Conservation (phyloP, 495 filamentous ascomycete genomes). For the Cenococcum geophilum region DNA sequence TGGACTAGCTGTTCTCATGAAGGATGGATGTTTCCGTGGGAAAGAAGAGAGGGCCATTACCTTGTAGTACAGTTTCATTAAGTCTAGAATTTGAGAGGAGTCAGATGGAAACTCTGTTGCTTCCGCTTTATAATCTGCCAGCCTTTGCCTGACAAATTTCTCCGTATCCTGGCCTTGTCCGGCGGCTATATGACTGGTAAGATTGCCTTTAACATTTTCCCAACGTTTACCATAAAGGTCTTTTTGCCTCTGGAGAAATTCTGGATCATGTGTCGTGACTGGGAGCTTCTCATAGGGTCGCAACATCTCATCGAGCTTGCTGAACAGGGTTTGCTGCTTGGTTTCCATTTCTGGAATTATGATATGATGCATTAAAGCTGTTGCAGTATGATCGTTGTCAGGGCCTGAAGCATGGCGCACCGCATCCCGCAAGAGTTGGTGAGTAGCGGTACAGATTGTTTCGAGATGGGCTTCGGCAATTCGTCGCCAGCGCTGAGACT, state of each 20-base stretch:
- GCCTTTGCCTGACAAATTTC: neutral
- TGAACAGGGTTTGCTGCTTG: neutral
- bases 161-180: neutral
- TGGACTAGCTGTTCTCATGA: neutral
- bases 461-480: neutral
- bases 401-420: neutral
- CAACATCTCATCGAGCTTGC: neutral
- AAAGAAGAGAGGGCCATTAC: neutral
- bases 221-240: neutral
- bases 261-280: neutral
- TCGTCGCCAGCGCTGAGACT: neutral
- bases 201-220: neutral
- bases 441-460: neutral
- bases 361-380: neutral
- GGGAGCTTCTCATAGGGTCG: neutral
- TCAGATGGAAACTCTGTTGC: neutral
- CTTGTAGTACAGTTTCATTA: neutral
- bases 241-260: neutral
- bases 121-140: neutral
- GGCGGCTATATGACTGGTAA: neutral
- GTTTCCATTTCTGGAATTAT: neutral
- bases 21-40: neutral
- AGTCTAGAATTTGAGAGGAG: neutral
- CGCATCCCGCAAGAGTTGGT: neutral
- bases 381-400: neutral